Conservation (phyloP, 495 filamentous ascomycete species). For the Hypomontagnella submonticulosa region DNA sequence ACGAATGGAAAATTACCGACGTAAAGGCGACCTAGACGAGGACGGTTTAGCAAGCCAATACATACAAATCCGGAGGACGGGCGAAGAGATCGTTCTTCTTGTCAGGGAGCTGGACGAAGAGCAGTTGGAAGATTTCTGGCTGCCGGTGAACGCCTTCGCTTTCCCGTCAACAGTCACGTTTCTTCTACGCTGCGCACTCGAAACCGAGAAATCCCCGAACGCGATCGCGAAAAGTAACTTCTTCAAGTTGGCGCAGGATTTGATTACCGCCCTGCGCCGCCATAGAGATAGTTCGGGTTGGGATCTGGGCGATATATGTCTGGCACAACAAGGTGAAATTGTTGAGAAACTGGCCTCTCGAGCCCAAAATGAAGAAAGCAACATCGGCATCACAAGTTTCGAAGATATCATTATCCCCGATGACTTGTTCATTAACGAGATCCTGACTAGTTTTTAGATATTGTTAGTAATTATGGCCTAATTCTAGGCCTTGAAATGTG, state of each 20-base stretch:
- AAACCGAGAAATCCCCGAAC: conserved; percentile 2
- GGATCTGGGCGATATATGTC: conserved; percentile 12
- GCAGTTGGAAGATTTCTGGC: conserved; percentile 11
- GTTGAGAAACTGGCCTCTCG: conserved; percentile 11
- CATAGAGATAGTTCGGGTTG: conserved; percentile 11
- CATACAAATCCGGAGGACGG: conserved; percentile 11
- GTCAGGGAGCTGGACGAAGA: conserved; percentile 3
- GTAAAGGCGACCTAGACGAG: neutral
- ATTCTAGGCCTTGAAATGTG: too few species aligned
- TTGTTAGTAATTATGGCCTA: too few species aligned
- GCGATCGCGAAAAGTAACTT: conserved; percentile 5
- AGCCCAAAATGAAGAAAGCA: neutral
- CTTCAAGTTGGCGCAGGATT: conserved; percentile 6
- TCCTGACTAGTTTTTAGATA: conserved; percentile 2
- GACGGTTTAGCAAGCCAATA: conserved; percentile 6
- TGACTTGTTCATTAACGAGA: conserved; percentile 12
- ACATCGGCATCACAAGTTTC: neutral
- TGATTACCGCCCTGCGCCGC: conserved; percentile 1
- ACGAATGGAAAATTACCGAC: conserved; percentile 8
- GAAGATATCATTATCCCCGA: conserved; percentile 10
- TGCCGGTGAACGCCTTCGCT: conserved; percentile 4
- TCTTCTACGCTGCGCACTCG: conserved; percentile 8
- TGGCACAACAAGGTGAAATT: conserved; percentile 9
- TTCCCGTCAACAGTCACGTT: conserved; percentile 14
- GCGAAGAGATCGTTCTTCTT: conserved; percentile 3